Conservation (phyloP, 345 rosid genomes). For the Carallia pectinifolia region DNA sequence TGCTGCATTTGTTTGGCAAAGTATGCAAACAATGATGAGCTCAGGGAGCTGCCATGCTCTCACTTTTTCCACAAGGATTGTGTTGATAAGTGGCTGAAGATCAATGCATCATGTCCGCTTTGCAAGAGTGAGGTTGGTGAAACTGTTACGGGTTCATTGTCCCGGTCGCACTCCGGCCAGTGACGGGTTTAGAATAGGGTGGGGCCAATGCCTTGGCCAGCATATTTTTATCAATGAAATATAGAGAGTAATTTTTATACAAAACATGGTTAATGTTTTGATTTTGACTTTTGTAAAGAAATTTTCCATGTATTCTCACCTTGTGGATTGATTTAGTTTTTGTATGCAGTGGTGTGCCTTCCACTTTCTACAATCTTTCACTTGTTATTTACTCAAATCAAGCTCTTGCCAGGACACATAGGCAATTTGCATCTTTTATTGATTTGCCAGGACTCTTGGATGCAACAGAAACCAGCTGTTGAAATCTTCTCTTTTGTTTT, state of each 20-base stretch:
- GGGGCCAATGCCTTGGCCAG: neutral
- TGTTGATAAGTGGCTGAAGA: constrained; percentile 95
- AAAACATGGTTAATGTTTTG: neutral
- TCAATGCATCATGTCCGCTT: constrained; percentile 88
- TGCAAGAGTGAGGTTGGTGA: constrained; percentile 89
- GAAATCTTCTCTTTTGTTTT: no score
- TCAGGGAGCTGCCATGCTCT: constrained; percentile 81
- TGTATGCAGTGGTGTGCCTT: neutral
- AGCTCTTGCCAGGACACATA: neutral
- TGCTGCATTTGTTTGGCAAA: constrained; percentile 97
- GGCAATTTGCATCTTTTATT: no score
- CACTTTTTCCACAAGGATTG: constrained; percentile 97
- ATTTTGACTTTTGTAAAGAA: constrained; percentile 19
- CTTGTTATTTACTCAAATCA: neutral
- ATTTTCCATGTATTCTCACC: neutral
- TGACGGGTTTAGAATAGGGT: constrained; percentile 30
- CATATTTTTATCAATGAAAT: constrained; percentile 19
- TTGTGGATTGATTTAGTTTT: constrained; percentile 2
- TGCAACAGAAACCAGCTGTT: no score
- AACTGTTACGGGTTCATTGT: constrained; percentile 35
- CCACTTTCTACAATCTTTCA: neutral
- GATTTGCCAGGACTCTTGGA: no score
- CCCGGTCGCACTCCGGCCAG: constrained; percentile 40
- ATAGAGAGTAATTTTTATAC: constrained; percentile 9
- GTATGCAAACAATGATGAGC: constrained; percentile 88